phyloP scores from a whole-genome alignment of 2,329 filamentous ascomycete species.

The Trichophyton rubrum region DNA sequence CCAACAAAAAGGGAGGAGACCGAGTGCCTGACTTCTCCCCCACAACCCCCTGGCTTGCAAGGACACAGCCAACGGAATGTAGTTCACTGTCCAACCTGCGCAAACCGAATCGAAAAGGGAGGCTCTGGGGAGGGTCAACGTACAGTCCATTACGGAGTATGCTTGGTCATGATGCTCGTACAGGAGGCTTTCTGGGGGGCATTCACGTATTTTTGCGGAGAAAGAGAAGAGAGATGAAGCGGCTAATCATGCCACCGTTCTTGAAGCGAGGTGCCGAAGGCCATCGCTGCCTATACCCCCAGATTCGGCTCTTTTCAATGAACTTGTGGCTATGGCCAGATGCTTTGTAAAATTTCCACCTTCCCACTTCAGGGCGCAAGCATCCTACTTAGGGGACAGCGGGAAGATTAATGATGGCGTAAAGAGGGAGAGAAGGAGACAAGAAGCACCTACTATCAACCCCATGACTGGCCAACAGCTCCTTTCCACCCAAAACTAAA shows the following conservation, averaged over 20 bases:
- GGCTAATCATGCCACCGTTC: background rate
- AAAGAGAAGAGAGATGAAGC: background rate
- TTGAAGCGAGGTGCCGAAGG: background rate
- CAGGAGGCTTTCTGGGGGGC: background rate
- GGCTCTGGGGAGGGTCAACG: background rate
- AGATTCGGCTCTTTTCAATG: background rate
- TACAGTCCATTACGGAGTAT: background rate
- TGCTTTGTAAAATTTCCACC: background rate
- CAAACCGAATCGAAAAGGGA: background rate
- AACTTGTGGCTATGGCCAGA: background rate
- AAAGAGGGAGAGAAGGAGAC: background rate
- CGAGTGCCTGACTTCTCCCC: background rate
- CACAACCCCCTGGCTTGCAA: background rate
- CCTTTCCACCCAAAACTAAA: background rate
- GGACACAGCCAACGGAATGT: background rate
- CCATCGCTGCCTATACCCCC: background rate
- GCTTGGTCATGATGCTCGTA: background rate
- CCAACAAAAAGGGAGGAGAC: background rate
- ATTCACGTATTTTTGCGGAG: background rate
- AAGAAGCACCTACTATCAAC: background rate
- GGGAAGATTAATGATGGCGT: background rate
- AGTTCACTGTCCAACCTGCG: background rate
- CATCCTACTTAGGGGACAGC: background rate
- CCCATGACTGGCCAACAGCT: background rate
- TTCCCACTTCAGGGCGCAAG: background rate